Evolutionary conservation across 2,329 filamentous ascomycete genomes (phyloP), one percentile per base, ranked within the genome.

Genomic region (Stachybotrys echinatus): DNA sequence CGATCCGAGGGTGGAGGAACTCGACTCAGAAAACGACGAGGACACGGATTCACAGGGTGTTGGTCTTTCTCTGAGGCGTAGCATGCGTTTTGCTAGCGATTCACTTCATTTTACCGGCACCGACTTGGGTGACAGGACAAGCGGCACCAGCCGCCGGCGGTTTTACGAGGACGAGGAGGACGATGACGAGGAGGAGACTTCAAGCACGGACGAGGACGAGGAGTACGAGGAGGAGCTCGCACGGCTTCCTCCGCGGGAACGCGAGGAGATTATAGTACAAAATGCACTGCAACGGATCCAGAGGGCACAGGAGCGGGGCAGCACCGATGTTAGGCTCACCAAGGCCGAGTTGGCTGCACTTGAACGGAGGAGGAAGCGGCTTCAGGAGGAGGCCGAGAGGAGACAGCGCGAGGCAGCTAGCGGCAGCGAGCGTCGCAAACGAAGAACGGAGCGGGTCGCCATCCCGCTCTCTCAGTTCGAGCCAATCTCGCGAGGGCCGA

Each of bases 301-400:
- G 55, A 81, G 84, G 56, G 90, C 92, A 17, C 84, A 89, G 64
- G 81, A 82, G 54, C 83, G 83, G 61, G 91, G 91, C 55, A 87
- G 85, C 66, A 75, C 79, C 42, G 88, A 95, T 50, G 89, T 96
- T 50, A 87, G 85, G 64, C 78, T 97, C 55, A 90, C 80, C 58
- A 81, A 85, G 61, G 83, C 87, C 48, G 92, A 96, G 67, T 74
- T 96, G 58, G 87, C 85, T 54, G 91, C 90, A 44, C 76, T 95
- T 58, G 87, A 92, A 63, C 81, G 84, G 54, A 76, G 79, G 60
- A 73, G 80, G 54, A 81, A 83, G 64, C 81, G 85, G 51, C 71
- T 83, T 59, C 73, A 78, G 57, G 73, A 74, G 31, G 70, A 74
- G 48, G 65, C 70, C 39, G 64, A 63, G 52, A 63, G 58, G 34